Base-by-base conservation (phyloP, 1,284 basidiomycete genomes). In the Phellopilus nigrolimitatus region DNA sequence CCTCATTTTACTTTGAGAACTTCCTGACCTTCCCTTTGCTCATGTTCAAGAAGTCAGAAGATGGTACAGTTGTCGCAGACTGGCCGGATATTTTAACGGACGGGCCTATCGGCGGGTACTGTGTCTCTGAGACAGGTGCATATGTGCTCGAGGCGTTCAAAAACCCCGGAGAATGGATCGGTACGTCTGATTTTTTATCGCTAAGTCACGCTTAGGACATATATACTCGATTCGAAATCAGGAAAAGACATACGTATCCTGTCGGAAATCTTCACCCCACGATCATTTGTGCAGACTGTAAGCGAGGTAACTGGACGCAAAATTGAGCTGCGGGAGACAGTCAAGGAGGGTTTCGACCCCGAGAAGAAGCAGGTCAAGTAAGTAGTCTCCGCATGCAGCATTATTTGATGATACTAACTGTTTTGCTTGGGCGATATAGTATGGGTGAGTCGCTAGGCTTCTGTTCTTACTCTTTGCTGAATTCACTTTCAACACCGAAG, bases 1-100 rank as follows among this genome's bases (percentile, higher is more conserved):
- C 62, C 1, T 45, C 57, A n/a, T 57, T 59, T 51, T 64, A 58
- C 40, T 47, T 56, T 6, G 55, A 61, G 42, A 64, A 64, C 52
- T 57, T 59, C 43, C 27, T 47, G 12, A 48, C 9, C 12, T 31
- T 28, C 30, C 36, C 21, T 5, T 9, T 22, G 31, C 46, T 48
- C 25, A 13, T 4, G 13, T 31, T 53, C 17, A 38, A 19, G 39
- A 47, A 47, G 37, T 19, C 13, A 4, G 17, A 24, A 1, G 45
- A 40, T 21, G 51, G 51, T 13, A 31, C 22, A 7, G 3, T 48
- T 25, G 38, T 47, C 3, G 51, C 51, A 17, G 46, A 53, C 30
- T 53, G 51, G 51, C 51, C 51, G 10, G 17, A 34, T 28, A 8
- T 53, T 17, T 7, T 40, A 28, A 47, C 37, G 13, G 51, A 53